Base-by-base conservation (phyloP, 495 filamentous ascomycete genomes). In the Xylaria intraflava region DNA sequence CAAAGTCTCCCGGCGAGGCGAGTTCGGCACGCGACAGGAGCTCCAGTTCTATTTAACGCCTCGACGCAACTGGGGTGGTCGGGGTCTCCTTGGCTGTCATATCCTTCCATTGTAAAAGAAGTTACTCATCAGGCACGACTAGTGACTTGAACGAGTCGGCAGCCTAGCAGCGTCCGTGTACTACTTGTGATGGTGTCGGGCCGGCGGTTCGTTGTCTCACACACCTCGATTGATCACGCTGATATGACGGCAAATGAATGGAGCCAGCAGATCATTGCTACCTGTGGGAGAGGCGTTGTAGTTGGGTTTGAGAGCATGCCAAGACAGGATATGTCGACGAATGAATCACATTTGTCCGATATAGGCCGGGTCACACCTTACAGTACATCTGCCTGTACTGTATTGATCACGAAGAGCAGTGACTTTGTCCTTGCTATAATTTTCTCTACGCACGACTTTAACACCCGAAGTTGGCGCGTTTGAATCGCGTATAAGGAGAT, bases 21-120 rank as follows among this genome's bases (percentile, higher is more conserved):
- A 56, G 38, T 67, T 62, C 35, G 60, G 60, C 55, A 69, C 53
- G 60, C 65, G 66, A 44, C 68, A 82, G 49, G 84, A 89, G 46
- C 62, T 92, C 46, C 72, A 82, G 19, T 64, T 95, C 51, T 82
- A 81, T 47, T 67, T 97, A 53, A 85, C 73, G 47, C 92, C 92
- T 38, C 76, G 82, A 51, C 78, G 78, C 38, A 73, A 88, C 62
- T 97, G 92, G 92, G 92, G 91, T 42, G 92, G 92, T 8, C 78
- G 88, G 61, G 92, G 92, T 4, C 65, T 92, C 59, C 70, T 97
- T 53, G 92, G 92, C 29, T 97, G 92, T 66, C 89, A 94, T 76
- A 77, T 95, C 31, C 68, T 94, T 56, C 89, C 87, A n/a, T 46
- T 90, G 51, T 84, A 69, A 66, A 7, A 36, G 39, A 55, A 38